Evolutionary conservation across 2,329 filamentous ascomycete genomes (phyloP), one percentile per base, ranked within the genome.

Genomic region (Pyrenophora seminiperda): DNA sequence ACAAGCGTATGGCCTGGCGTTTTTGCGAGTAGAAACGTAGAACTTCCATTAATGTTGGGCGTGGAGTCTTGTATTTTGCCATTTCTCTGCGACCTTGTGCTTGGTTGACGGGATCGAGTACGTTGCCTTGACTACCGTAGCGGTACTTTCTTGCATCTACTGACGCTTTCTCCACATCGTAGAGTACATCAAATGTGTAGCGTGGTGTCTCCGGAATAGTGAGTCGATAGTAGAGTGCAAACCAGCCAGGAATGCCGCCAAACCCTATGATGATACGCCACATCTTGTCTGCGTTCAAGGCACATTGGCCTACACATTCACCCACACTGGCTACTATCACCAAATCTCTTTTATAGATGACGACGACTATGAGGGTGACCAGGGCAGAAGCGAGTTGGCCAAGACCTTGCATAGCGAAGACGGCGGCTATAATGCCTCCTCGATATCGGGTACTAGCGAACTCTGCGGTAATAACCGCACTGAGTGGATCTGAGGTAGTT

Each of bases 201-300:
- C 90, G 88, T 43, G 90, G 90, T 27, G 90, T 93, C 76, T 95
- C 90, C 18, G 90, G 90, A 59, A 95, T 93, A 43, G 90, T 94
- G 3, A 94, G 82, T 55, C 90, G 87, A 75, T 90, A 94, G 78
- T 94, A 94, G 14, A 95, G 83, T 15, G 90, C 90, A 56, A 92
- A 85, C 69, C 85, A 89, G 34, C 87, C 90, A 2, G 90, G 90
- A 7, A 94, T 83, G 36, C 88, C 89, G 59, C 90, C 90, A 65
- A 92, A 89, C 10, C 89, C 90, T 66, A 94, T 89, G 40, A 94
- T 80, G 11, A 85, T 80, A 60, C 90, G 83, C 90, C 90, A 94
- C 87, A 92, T 92, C 80, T 91, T 91, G 77, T 94, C 90, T 5
- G 92, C 88, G 1, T 89, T 88, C 0, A 83, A 67, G 47, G 82